A percentile compares a stretch with the other conserved stretches of the same genome.
Conservation (phyloP, 1,284 basidiomycete genomes). For the Cystobasidiaceae sp. region DNA sequence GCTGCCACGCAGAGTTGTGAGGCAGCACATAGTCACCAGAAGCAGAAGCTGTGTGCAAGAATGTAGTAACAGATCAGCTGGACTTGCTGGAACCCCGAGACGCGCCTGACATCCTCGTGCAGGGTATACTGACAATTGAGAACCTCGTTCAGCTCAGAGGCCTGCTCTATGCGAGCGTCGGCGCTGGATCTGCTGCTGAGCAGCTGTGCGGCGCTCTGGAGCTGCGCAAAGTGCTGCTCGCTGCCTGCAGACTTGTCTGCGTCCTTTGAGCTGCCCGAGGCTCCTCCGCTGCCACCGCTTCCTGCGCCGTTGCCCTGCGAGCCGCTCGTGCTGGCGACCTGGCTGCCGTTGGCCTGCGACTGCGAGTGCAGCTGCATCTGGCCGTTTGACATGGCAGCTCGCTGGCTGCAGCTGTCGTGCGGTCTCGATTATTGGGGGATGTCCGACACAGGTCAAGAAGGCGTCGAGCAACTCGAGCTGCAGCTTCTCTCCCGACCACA, state of each 20-base stretch:
- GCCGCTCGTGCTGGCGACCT: background rate
- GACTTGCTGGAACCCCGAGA: background rate
- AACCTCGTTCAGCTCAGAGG: constrained; percentile 14
- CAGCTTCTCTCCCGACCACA: too few relatives aligned
- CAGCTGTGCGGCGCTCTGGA: constrained; percentile 10
- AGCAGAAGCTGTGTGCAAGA: constrained; percentile 1
- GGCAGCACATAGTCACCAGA: constrained; percentile 59
- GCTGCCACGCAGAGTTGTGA: constrained; percentile 69
- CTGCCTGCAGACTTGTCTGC: background rate
- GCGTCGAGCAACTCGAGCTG: too few relatives aligned
- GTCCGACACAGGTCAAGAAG: too few relatives aligned
- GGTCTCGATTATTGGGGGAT: too few relatives aligned
- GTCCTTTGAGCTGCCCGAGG: background rate
- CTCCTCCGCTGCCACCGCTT: background rate
- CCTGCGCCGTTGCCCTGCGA: background rate
- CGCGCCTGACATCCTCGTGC: background rate
- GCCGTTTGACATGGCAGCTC: background rate
- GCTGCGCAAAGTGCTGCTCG: constrained; percentile 10
- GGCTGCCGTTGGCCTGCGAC: constrained; percentile 19
- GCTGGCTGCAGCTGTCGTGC: too few relatives aligned
- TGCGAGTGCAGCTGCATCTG: background rate
- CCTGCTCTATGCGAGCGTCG: constrained; percentile 23
- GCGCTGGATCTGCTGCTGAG: constrained; percentile 10
- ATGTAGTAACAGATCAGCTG: background rate
- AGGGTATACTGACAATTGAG: constrained; percentile 30